Percentiles rank a stretch among this genome's conserved stretches.
phyloP scores from a whole-genome alignment of 75 land plant species.

The Picea glauca region DNA sequence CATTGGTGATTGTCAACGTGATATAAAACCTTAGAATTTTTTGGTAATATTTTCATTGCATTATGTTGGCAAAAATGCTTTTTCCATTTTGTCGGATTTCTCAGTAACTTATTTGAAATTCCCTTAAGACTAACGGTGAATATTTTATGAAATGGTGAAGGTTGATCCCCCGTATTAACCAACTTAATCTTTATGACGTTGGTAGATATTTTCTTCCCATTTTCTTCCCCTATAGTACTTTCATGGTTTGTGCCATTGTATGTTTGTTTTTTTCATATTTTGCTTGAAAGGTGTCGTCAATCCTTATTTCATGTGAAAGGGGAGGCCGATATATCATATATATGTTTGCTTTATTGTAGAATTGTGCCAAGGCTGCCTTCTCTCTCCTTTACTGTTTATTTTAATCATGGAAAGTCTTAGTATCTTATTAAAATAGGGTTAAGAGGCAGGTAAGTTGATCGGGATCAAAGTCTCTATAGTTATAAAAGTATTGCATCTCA shows the following conservation, averaged over 20 bases:
- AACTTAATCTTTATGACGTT: constrained; percentile 90
- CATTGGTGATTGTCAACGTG: constrained; percentile 84
- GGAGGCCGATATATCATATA: constrained; percentile 94
- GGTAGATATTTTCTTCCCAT: too few species aligned
- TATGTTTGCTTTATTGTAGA: constrained; percentile 94
- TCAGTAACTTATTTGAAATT: not conserved
- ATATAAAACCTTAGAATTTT: constrained; percentile 82
- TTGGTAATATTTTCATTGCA: constrained; percentile 39
- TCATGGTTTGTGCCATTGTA: not conserved
- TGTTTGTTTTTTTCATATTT: not conserved
- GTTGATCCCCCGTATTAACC: constrained; percentile 95
- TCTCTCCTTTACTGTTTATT: too few species aligned
- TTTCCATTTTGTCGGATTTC: not conserved
- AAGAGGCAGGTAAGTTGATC: too few species aligned
- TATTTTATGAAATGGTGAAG: constrained; percentile 23
- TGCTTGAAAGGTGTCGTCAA: not conserved
- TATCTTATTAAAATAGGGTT: too few species aligned
- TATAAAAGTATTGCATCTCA: too few species aligned
- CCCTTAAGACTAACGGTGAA: not conserved
- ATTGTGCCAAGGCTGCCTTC: too few species aligned
- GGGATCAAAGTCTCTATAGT: too few species aligned
- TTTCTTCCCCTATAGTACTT: not conserved
- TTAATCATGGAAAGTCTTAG: too few species aligned
- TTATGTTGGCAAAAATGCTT: not conserved
- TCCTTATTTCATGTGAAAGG: constrained; percentile 69